phyloP scores from a whole-genome alignment of 1,139 yeast species.

The Ogataea hybrid region DNA sequence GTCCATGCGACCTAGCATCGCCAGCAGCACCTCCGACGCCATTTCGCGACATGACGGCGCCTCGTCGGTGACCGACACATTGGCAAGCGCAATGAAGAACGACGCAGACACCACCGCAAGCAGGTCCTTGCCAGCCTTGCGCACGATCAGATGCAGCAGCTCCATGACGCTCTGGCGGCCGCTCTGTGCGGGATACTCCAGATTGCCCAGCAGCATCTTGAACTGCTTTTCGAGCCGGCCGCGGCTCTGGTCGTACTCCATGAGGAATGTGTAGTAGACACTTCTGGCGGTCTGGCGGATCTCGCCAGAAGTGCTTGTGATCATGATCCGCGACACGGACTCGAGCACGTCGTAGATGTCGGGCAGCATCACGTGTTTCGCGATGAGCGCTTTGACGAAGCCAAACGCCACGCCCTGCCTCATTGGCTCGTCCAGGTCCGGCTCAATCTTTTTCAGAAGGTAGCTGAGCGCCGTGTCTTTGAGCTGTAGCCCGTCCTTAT shows the following conservation, averaged over 20 bases:
- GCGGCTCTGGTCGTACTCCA: slow-evolving; percentile 94
- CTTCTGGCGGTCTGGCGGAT: slow-evolving; percentile 86
- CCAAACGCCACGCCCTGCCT: slow-evolving; percentile 87
- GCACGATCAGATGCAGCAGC: slow-evolving; percentile 65
- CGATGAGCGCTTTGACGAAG: slow-evolving; percentile 71
- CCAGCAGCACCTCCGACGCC: slow-evolving; percentile 64
- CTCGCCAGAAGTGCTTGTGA: slow-evolving; percentile 81
- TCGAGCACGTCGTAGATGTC: slow-evolving; percentile 92
- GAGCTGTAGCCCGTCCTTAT: slow-evolving; percentile 61
- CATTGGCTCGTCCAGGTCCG: slow-evolving; percentile 89
- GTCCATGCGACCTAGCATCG: slow-evolving; percentile 52
- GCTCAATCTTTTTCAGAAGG: slow-evolving; percentile 70
- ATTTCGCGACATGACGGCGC: slow-evolving; percentile 81
- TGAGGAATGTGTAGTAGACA: slow-evolving; percentile 78
- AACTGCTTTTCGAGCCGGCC: slow-evolving; percentile 83
- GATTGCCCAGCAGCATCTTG: slow-evolving; percentile 76
- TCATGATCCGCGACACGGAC: slow-evolving; percentile 77
- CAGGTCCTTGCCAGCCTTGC: slow-evolving; percentile 63
- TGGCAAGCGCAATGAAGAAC: slow-evolving; percentile 79
- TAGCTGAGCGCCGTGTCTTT: slow-evolving; percentile 76
- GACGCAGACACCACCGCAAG: slow-evolving; percentile 64
- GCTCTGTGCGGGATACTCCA: slow-evolving; percentile 79
- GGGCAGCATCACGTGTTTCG: slow-evolving; percentile 74
- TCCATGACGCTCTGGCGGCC: slow-evolving; percentile 95
- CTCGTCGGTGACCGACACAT: slow-evolving; percentile 76